These are phyloP conservation scores for Syzygium malaccense DNA, from an alignment of 441 rosid species.

Conservation along the genomic window DNA sequence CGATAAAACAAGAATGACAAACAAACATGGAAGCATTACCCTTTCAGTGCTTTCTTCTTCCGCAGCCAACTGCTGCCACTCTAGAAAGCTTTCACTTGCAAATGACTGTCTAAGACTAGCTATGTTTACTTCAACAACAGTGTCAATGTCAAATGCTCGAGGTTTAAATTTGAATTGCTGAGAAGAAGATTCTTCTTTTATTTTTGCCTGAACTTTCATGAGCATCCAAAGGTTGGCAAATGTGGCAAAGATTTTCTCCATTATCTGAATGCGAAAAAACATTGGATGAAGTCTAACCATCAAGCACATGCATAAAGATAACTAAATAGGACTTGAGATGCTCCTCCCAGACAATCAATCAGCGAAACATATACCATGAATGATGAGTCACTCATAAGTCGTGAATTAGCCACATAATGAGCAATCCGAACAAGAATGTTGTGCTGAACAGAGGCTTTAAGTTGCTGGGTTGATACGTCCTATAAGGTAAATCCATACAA, in stretches of 20 bases:
- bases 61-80: conserved; percentile 71
- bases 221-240: conserved; percentile 70
- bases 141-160: conserved; percentile 70
- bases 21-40: conserved; percentile 30
- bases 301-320: background rate
- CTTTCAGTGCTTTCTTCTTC: conserved; percentile 49
- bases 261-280: conserved; percentile 35
- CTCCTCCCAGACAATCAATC: background rate
- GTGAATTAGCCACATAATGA: conserved; percentile 48
- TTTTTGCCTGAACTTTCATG: conserved; percentile 63
- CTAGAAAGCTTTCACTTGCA: conserved; percentile 51
- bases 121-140: conserved; percentile 71
- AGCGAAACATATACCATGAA: conserved; percentile 43
- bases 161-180: conserved; percentile 74
- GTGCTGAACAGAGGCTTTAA: conserved; percentile 47
- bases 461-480: conserved; percentile 48
- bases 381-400: conserved; percentile 50
- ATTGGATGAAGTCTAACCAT: conserved; percentile 17
- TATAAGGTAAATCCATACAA: background rate
- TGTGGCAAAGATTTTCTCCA: conserved; percentile 56
- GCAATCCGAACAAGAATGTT: conserved; percentile 62
- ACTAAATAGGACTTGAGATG: background rate
- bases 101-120: conserved; percentile 51
- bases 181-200: conserved; percentile 50
- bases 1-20: background rate